Evolutionary conservation across 768 basidiomycete species (phyloP).

Genomic region (Leccinum longicurvipes): DNA sequence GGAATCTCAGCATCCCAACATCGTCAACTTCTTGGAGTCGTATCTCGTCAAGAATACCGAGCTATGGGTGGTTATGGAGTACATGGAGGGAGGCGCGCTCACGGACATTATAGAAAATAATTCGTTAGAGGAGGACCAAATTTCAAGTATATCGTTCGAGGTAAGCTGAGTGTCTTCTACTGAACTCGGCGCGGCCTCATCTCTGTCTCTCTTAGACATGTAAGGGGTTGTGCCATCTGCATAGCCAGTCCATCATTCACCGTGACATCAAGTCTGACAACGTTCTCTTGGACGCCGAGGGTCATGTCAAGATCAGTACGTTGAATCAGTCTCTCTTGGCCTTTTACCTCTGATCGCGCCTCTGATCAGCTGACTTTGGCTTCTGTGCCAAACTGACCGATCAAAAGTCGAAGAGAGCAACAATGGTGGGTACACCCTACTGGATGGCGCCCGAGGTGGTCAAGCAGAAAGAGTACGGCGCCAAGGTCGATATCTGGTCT

Average conservation of each 20-base stretch:
- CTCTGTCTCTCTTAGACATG: slow-evolving; percentile 62
- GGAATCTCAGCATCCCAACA: slow-evolving; percentile 95
- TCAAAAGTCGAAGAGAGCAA: slow-evolving; percentile 94
- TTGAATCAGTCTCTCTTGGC: slow-evolving; percentile 11
- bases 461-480: slow-evolving; percentile 95
- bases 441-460: slow-evolving; percentile 99
- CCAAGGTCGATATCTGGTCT: slow-evolving; percentile 96
- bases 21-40: slow-evolving; percentile 92
- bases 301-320: slow-evolving; percentile 96
- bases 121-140: slow-evolving; percentile 91
- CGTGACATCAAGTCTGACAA: slow-evolving; percentile 98
- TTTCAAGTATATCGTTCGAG: slow-evolving; percentile 87
- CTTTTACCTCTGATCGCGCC: slow-evolving; percentile 5
- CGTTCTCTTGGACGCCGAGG: slow-evolving; percentile 87
- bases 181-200: not conserved
- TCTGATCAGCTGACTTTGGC: slow-evolving; percentile 80
- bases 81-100: slow-evolving; percentile 96
- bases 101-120: slow-evolving; percentile 99
- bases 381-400: slow-evolving; percentile 96
- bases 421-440: slow-evolving; percentile 98
- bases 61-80: slow-evolving; percentile 98
- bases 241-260: slow-evolving; percentile 93
- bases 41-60: slow-evolving; percentile 87
- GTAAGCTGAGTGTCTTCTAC: slow-evolving; percentile 41
- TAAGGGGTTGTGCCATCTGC: slow-evolving; percentile 89